phyloP scores from a whole-genome alignment of 805 yeast species.

The Saturnispora gosingensis region DNA sequence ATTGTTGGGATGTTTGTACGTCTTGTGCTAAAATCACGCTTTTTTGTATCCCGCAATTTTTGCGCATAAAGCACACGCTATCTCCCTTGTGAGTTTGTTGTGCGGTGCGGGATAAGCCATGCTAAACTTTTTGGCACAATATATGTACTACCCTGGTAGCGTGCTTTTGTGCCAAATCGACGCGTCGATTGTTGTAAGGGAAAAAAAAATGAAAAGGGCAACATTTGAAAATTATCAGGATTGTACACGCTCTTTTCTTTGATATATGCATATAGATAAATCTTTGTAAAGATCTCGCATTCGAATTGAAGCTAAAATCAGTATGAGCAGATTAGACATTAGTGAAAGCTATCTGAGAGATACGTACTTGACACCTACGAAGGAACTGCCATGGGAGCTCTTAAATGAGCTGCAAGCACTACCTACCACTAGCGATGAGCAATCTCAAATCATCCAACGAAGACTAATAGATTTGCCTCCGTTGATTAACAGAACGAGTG shows the following conservation, averaged over 20 bases:
- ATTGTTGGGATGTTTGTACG: too few relatives aligned
- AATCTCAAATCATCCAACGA: conserved; percentile 20
- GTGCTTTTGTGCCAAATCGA: background rate
- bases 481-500: conserved; percentile 51
- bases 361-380: conserved; percentile 54
- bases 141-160: background rate
- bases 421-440: conserved; percentile 29
- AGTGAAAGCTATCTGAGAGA: conserved; percentile 21
- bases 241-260: background rate
- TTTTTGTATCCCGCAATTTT: background rate
- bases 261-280: background rate
- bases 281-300: background rate
- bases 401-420: conserved; percentile 57
- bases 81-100: background rate
- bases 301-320: background rate
- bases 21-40: background rate
- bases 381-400: conserved; percentile 57
- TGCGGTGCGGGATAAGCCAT: background rate
- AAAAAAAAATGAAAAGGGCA: background rate
- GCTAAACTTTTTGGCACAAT: background rate
- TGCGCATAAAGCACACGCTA: background rate
- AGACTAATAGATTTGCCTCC: conserved; percentile 51
- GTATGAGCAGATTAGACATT: background rate
- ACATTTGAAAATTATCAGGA: too few relatives aligned
- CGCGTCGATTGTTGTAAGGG: background rate